phyloP scores from a whole-genome alignment of 1,139 yeast genomes.

The Diutina mesorugosa region DNA sequence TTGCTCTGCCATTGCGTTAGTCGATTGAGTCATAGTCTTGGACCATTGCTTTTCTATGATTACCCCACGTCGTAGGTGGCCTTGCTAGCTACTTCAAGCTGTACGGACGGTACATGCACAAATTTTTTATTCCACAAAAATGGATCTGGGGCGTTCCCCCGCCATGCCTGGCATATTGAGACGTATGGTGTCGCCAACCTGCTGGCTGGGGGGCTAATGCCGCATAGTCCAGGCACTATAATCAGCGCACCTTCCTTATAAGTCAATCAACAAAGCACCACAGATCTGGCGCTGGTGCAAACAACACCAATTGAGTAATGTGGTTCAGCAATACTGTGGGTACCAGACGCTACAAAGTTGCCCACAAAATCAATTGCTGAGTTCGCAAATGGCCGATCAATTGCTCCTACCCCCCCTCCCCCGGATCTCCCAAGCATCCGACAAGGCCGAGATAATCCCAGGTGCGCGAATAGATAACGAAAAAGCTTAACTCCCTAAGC shows the following conservation, averaged over 20 bases:
- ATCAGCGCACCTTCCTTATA: neutral
- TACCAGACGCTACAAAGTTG: too few relatives aligned
- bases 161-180: neutral
- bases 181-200: neutral
- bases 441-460: neutral
- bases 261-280: neutral
- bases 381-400: too few relatives aligned
- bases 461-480: neutral
- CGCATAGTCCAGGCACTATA: neutral
- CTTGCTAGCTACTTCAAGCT: neutral
- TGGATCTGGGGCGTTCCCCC: neutral
- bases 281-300: neutral
- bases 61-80: neutral
- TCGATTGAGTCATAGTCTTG: too few relatives aligned
- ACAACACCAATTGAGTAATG: neutral
- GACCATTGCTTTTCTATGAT: neutral
- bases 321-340: too few relatives aligned
- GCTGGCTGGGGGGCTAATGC: neutral
- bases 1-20: neutral
- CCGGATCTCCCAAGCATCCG: neutral
- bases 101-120: neutral
- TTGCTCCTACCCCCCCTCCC: neutral
- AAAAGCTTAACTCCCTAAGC: neutral
- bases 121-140: neutral
- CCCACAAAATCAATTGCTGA: too few relatives aligned